Evolutionary conservation across 495 filamentous ascomycete species (phyloP).

Genomic region (Penicillium crystallinum): DNA sequence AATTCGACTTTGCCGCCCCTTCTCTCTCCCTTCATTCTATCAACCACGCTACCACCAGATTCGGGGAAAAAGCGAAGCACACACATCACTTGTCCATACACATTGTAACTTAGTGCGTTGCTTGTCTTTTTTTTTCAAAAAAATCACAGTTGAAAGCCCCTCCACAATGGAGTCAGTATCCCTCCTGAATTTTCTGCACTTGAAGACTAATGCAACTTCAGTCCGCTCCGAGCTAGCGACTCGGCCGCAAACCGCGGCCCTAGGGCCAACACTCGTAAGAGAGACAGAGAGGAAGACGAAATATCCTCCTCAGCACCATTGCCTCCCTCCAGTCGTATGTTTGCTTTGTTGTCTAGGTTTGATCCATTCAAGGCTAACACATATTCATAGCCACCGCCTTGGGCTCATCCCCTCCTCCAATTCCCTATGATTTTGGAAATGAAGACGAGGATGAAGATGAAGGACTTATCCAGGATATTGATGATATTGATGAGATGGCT

Average conservation of each 20-base stretch:
- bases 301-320: slow-evolving; percentile 58
- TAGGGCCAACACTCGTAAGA: slow-evolving; percentile 64
- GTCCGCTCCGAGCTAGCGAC: slow-evolving; percentile 78
- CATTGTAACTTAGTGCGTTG: background rate
- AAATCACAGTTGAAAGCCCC: slow-evolving; percentile 5
- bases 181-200: slow-evolving; percentile 3
- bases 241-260: slow-evolving; percentile 81
- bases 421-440: slow-evolving; percentile 54
- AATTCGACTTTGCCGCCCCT: slow-evolving; percentile 17
- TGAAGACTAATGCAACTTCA: slow-evolving; percentile 25
- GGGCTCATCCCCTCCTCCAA: slow-evolving; percentile 43
- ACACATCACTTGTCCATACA: background rate
- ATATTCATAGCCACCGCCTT: slow-evolving; percentile 18
- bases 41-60: slow-evolving; percentile 6
- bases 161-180: slow-evolving; percentile 38
- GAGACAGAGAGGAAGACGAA: slow-evolving; percentile 75
- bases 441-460: slow-evolving; percentile 74
- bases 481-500: slow-evolving; percentile 92
- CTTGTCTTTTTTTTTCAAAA: background rate
- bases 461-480: slow-evolving; percentile 73
- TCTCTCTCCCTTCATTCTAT: slow-evolving; percentile 17
- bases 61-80: slow-evolving; percentile 6
- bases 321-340: slow-evolving; percentile 69
- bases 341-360: slow-evolving; percentile 21
- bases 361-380: slow-evolving; percentile 19